These are phyloP conservation scores for Taphrina pruni DNA, from an alignment of 1,139 yeast species.

Conservation along the genomic window DNA sequence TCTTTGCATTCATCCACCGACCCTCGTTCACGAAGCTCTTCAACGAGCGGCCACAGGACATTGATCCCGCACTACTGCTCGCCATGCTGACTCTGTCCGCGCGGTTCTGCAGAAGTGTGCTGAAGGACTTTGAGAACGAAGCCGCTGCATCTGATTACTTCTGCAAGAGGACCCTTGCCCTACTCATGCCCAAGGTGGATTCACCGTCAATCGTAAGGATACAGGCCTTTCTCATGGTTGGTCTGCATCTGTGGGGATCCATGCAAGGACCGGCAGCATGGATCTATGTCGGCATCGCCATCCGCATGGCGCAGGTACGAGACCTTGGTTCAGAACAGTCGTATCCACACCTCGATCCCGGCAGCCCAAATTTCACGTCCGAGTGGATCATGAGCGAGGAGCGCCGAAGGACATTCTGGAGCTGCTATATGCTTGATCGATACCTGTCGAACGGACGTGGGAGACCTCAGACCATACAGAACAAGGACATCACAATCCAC, in stretches of 20 bases:
- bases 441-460: constrained; percentile 37
- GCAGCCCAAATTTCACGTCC: constrained; percentile 16
- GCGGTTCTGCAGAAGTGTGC: constrained; percentile 30
- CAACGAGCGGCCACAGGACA: constrained; percentile 29
- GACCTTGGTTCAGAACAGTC: constrained; percentile 37
- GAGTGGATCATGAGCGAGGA: constrained; percentile 40
- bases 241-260: constrained; percentile 37
- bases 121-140: constrained; percentile 36
- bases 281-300: constrained; percentile 39
- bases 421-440: constrained; percentile 35
- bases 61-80: constrained; percentile 34
- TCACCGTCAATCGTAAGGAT: constrained; percentile 33
- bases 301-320: constrained; percentile 39
- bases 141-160: constrained; percentile 38
- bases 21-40: constrained; percentile 30
- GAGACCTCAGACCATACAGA: constrained; percentile 30
- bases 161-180: constrained; percentile 34
- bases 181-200: constrained; percentile 35
- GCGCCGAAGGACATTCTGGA: constrained; percentile 35
- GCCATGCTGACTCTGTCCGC: constrained; percentile 38
- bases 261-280: constrained; percentile 39
- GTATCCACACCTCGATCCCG: constrained; percentile 25
- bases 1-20: constrained; percentile 32
- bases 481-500: constrained; percentile 30
- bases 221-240: constrained; percentile 35